Percentiles rank a stretch among this genome's conserved stretches.
These are phyloP conservation scores for Apiospora kogelbergensis DNA, from an alignment of 2,329 filamentous ascomycete species.

Conservation along the genomic window DNA sequence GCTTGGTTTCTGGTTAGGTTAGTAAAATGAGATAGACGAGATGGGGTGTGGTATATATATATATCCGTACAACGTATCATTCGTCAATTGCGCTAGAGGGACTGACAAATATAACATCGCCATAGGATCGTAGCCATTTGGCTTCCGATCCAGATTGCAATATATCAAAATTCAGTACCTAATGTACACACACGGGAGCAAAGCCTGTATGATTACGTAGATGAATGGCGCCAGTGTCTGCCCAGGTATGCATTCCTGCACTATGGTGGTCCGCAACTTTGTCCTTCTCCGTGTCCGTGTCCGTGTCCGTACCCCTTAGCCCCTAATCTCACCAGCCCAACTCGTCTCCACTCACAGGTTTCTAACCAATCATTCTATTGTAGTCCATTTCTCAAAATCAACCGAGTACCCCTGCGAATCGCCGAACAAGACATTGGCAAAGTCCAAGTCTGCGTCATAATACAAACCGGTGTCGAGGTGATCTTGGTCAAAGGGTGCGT, in stretches of 20 bases:
- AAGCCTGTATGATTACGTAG: too few relatives aligned
- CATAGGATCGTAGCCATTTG: background rate
- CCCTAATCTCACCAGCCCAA: background rate
- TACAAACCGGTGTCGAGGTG: background rate
- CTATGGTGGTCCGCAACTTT: background rate
- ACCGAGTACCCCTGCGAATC: background rate
- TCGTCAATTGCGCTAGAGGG: too few relatives aligned
- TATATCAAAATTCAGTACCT: too few relatives aligned
- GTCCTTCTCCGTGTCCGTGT: background rate
- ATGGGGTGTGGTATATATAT: too few relatives aligned
- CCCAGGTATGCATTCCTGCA: background rate
- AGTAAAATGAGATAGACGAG: too few relatives aligned
- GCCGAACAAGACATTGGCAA: background rate
- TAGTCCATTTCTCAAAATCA: background rate
- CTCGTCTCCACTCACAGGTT: background rate
- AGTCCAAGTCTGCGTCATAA: background rate
- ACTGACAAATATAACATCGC: background rate
- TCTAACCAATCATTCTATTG: background rate
- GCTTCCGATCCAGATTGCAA: too few relatives aligned
- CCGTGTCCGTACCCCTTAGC: background rate
- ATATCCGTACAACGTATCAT: too few relatives aligned
- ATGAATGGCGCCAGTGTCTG: background rate
- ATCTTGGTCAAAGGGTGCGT: background rate
- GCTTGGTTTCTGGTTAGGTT: background rate
- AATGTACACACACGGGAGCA: too few relatives aligned